Evolutionary conservation across 495 filamentous ascomycete species (phyloP).

Genomic region (Patellaria atrata): DNA sequence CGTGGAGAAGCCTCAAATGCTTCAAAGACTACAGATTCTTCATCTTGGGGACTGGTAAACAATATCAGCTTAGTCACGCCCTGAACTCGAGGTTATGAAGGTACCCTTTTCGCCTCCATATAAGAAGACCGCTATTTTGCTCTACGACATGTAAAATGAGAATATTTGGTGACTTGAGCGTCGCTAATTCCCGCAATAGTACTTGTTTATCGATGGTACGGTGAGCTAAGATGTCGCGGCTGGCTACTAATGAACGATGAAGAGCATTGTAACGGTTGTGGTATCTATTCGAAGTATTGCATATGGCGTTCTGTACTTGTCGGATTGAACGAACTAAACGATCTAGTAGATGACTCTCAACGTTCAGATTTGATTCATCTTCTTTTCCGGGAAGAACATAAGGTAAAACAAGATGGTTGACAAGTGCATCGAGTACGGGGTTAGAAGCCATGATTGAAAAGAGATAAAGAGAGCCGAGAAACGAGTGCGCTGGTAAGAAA

Average conservation of each 20-base stretch:
- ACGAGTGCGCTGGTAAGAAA: too few species aligned
- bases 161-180: neutral
- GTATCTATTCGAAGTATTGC: too few species aligned
- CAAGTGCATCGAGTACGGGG: slow-evolving; percentile 16
- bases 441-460: too few species aligned
- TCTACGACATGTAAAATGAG: slow-evolving; percentile 13
- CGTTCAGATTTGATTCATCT: neutral
- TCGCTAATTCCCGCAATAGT: slow-evolving; percentile 2
- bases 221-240: neutral
- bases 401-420: slow-evolving; percentile 36
- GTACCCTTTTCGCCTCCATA: slow-evolving; percentile 5
- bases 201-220: slow-evolving; percentile 5
- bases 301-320: too few species aligned
- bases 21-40: slow-evolving; percentile 33
- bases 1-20: slow-evolving; percentile 41
- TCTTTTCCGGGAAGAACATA: slow-evolving; percentile 24
- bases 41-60: neutral
- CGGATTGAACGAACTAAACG: neutral
- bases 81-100: slow-evolving; percentile 1
- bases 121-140: slow-evolving; percentile 14
- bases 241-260: neutral
- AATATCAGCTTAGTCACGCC: neutral
- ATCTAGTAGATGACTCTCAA: neutral
- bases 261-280: neutral
- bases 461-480: too few species aligned